Evolutionary conservation across 2,329 filamentous ascomycete genomes (phyloP), one percentile per base, ranked within the genome.

Genomic region (Hymenotorrendiella dingleyae): DNA sequence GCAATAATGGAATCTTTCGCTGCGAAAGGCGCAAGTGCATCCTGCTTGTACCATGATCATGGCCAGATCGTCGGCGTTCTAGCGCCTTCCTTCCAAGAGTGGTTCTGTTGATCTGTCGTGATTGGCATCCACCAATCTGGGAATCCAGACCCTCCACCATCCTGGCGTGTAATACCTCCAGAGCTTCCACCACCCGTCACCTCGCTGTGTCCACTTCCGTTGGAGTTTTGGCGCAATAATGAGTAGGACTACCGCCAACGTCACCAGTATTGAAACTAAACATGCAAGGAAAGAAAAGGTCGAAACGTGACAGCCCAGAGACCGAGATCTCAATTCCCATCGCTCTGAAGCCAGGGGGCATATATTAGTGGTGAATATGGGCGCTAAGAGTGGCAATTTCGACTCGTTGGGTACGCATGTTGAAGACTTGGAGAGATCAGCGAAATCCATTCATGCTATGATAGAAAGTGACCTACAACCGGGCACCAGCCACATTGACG

Each of bases 341-440:
- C 65, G 54, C 56, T 71, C 70, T 5, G 66, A 66, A 65, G 65
- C 68, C 46, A 74, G 64, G 6, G 75, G 76, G 49, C 75, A 79
- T 4, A 76, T 63, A 37, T 71, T 58, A 29, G 68, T 61, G 43
- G 76, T 63, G 53, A 65, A 70, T 2, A 70, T 67, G 2, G 74
- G 75, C 2, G 73, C 73, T 12, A 78, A 61, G 22, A 73, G 54
- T 1, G 66, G 71, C 8, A 75, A 55, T 0, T 48, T 42, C 43
- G 69, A 58, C 12, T 63, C 59, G 47, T 76, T 77, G 17, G 75
- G 74, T 2, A 78, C 68, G 54, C 75, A 79, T 0, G 70, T 68
- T 58, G 68, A 72, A 4, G 73, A 54, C 54, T 46, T 36, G 23
- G 23, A 6, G 3, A 21, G 20, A 26, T 45, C 17, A 42, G 45